Evolutionary conservation across 768 basidiomycete species (phyloP), one percentile per base, ranked within the genome.

Genomic region (Phlegmacium glaucopus): DNA sequence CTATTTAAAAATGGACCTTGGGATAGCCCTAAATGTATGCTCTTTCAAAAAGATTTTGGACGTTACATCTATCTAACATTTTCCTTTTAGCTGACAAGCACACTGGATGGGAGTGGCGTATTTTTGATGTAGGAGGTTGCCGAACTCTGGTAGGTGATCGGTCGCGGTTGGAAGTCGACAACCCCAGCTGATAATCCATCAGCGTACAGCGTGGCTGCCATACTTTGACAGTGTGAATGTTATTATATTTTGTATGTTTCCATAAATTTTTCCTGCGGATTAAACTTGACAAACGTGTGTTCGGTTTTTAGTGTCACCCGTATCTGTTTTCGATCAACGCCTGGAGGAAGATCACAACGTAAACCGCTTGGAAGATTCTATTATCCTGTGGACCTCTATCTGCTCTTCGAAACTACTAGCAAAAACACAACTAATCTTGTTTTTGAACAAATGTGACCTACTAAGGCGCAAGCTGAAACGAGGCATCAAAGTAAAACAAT

Each of bases 181-280:
- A 27, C 18, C 45, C 42, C 48, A 32, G 18, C 39, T 59, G 38
- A 62, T 43, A 51, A 38, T 46, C 46, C 34, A 11, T 56, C 48
- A 89, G 84, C 87, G 89, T 32, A 70, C 79, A 16, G 84, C 84
- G 0, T 91, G 89, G 89, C 68, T 87, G 15, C 85, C 87, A 0
- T 91, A 82, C 65, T 90, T 91, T 58, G 83, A 90, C 44, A 78
- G 84, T 56, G 83, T 84, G 37, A 79, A 88, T 52, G 85, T 83
- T 3, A 82, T 91, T 59, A 87, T 91, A 45, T 90, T 91, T 66
- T 72, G 73, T 75, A 52, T 37, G 65, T 67, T 25, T 35, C 39
- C 47, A 35, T 36, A 16, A n/a, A n/a, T 17, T 45, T 18, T 35
- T 34, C 17, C 10, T 18, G 22, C 22, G 18, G 13, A 35, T 48